A percentile compares a stretch with the other conserved stretches of the same genome.
Conservation (phyloP, 2,329 filamentous ascomycete genomes). For the Hypoxylon sp. region DNA sequence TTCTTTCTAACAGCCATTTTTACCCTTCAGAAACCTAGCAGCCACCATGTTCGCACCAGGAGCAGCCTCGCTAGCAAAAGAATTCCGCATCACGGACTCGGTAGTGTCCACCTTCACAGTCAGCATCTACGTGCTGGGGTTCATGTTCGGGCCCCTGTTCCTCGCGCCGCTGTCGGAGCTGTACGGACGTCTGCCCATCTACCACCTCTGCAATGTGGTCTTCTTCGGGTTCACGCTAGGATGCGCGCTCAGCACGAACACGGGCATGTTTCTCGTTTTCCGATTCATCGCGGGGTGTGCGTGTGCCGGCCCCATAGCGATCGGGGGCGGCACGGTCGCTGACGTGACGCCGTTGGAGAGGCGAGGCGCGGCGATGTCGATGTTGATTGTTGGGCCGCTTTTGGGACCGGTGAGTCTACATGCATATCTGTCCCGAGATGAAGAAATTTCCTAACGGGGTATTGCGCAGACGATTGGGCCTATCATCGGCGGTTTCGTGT, state of each 20-base stretch:
- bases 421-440: too few relatives aligned
- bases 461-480: too few relatives aligned
- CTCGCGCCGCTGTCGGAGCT: conserved; percentile 60
- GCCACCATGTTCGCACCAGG: conserved; percentile 65
- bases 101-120: conserved; percentile 58
- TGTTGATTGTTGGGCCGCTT: conserved; percentile 51
- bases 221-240: conserved; percentile 52
- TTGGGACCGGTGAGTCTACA: conserved; percentile 50
- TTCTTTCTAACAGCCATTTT: background rate
- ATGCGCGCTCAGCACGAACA: conserved; percentile 50
- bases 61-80: conserved; percentile 59
- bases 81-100: conserved; percentile 52
- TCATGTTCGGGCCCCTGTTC: conserved; percentile 57
- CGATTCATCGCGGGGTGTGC: conserved; percentile 59
- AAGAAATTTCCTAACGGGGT: too few relatives aligned
- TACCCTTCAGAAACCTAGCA: conserved; percentile 22
- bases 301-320: conserved; percentile 43
- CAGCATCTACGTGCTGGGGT: conserved; percentile 64
- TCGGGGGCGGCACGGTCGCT: conserved; percentile 50
- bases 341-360: conserved; percentile 48
- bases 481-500: conserved; percentile 51
- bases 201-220: conserved; percentile 52
- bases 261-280: conserved; percentile 56
- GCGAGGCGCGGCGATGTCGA: conserved; percentile 50
- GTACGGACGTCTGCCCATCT: conserved; percentile 55